Conservation (phyloP, 2,329 filamentous ascomycete genomes). For the Fonsecaea erecta region DNA sequence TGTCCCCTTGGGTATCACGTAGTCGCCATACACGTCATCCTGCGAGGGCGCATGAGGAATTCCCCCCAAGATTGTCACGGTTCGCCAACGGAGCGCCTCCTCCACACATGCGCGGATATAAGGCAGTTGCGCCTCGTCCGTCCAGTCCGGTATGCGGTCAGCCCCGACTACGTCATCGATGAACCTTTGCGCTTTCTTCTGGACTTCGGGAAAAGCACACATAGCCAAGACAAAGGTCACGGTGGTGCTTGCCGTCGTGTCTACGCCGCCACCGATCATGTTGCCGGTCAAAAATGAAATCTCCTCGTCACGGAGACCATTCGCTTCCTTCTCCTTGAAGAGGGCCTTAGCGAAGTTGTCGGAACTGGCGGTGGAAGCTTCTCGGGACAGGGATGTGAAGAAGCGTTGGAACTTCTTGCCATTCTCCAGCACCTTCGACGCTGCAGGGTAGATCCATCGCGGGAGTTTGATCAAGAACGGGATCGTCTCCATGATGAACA, state of each 20-base stretch:
- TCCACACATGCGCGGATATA: slow-evolving; percentile 61
- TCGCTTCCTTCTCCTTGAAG: slow-evolving; percentile 54
- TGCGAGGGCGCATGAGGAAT: slow-evolving; percentile 33
- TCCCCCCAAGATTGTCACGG: slow-evolving; percentile 38
- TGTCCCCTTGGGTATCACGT: slow-evolving; percentile 34
- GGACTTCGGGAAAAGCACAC: slow-evolving; percentile 54
- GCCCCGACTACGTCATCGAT: slow-evolving; percentile 58
- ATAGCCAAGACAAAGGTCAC: slow-evolving; percentile 55
- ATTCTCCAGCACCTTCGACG: neutral
- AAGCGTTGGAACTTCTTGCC: slow-evolving; percentile 40
- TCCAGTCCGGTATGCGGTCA: slow-evolving; percentile 53
- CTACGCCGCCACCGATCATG: slow-evolving; percentile 43
- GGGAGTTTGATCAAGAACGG: slow-evolving; percentile 54
- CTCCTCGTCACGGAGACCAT: slow-evolving; percentile 51
- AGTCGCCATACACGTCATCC: slow-evolving; percentile 35
- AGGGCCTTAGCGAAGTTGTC: slow-evolving; percentile 52
- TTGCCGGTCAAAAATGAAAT: slow-evolving; percentile 55
- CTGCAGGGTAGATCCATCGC: slow-evolving; percentile 41
- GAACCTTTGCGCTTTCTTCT: slow-evolving; percentile 53
- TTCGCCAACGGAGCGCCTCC: slow-evolving; percentile 62
- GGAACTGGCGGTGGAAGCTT: slow-evolving; percentile 50
- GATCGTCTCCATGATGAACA: slow-evolving; percentile 26
- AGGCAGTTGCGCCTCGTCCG: slow-evolving; percentile 55
- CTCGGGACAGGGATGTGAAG: slow-evolving; percentile 58
- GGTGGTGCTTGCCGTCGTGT: slow-evolving; percentile 52